Conservation (phyloP, 768 basidiomycete genomes). For the Mycena sanguinolenta region DNA sequence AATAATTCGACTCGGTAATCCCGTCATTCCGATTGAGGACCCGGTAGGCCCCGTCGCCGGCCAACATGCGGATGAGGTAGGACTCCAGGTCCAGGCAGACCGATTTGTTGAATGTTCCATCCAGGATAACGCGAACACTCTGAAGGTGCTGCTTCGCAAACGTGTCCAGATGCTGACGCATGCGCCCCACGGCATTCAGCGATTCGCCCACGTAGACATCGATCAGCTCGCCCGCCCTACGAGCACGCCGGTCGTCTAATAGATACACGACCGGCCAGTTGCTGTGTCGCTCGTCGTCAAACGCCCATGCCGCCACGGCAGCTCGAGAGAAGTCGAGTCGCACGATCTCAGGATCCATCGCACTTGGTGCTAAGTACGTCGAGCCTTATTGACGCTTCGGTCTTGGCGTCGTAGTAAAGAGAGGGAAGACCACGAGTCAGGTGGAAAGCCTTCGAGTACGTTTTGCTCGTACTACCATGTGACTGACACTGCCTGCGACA, state of each 20-base stretch:
- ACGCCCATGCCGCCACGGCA: slow-evolving; percentile 27
- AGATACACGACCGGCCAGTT: slow-evolving; percentile 29
- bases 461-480: slow-evolving; percentile 13
- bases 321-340: slow-evolving; percentile 30
- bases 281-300: slow-evolving; percentile 26
- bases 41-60: slow-evolving; percentile 29
- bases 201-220: slow-evolving; percentile 30
- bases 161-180: slow-evolving; percentile 31
- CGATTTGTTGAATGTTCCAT: slow-evolving; percentile 30
- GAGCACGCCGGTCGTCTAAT: slow-evolving; percentile 24
- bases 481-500: slow-evolving; percentile 20
- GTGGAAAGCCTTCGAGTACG: slow-evolving; percentile 23
- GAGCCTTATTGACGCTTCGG: slow-evolving; percentile 23
- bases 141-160: slow-evolving; percentile 28
- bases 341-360: slow-evolving; percentile 27
- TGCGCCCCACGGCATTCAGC: slow-evolving; percentile 30
- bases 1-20: slow-evolving; percentile 28
- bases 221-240: slow-evolving; percentile 22
- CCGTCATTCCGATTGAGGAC: slow-evolving; percentile 31
- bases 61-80: slow-evolving; percentile 31
- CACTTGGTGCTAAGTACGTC: slow-evolving; percentile 22
- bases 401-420: slow-evolving; percentile 26
- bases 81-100: slow-evolving; percentile 30
- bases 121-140: slow-evolving; percentile 26
- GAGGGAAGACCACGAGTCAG: slow-evolving; percentile 19